Evolutionary conservation across 495 filamentous ascomycete genomes (phyloP).

Genomic region (Penicillium goetzii): DNA sequence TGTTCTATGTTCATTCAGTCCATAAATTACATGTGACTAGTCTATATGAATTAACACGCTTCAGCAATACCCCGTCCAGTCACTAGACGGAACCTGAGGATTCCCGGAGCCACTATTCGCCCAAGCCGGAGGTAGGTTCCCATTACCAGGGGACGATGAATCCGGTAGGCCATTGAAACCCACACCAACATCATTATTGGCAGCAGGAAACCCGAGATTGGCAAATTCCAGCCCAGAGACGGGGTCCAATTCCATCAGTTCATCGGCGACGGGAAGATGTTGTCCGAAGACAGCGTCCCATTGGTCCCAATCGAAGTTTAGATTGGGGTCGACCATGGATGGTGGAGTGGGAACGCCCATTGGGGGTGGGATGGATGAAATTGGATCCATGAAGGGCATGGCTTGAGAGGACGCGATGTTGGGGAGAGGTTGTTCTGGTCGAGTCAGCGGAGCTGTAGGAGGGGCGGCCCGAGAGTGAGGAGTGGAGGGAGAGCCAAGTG

Average conservation of each 20-base stretch:
- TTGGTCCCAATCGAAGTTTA: conserved; percentile 56
- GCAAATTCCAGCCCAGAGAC: conserved; percentile 44
- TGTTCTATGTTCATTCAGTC: neutral
- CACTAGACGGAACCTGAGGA: conserved; percentile 8
- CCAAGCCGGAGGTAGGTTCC: conserved; percentile 16
- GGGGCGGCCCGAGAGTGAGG: conserved; percentile 15
- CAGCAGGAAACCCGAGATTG: conserved; percentile 28
- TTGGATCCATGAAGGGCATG: conserved; percentile 32
- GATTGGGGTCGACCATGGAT: conserved; percentile 49
- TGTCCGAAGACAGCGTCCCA: conserved; percentile 57
- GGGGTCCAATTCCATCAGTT: conserved; percentile 51
- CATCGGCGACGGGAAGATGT: conserved; percentile 50
- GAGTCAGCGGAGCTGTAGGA: conserved; percentile 12
- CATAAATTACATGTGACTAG: neutral
- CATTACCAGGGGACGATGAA: neutral
- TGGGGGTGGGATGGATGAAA: conserved; percentile 26
- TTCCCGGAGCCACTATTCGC: conserved; percentile 8
- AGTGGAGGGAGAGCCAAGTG: conserved; percentile 14
- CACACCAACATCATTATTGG: conserved; percentile 1
- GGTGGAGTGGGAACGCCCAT: conserved; percentile 43
- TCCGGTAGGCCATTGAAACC: conserved; percentile 11
- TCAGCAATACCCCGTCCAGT: conserved; percentile 26
- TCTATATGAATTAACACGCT: neutral
- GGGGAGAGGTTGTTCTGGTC: conserved; percentile 10
- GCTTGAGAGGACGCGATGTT: conserved; percentile 6